Evolutionary conservation across 768 basidiomycete genomes (phyloP), one percentile per base, ranked within the genome.

Genomic region (Lactarius psammicola): DNA sequence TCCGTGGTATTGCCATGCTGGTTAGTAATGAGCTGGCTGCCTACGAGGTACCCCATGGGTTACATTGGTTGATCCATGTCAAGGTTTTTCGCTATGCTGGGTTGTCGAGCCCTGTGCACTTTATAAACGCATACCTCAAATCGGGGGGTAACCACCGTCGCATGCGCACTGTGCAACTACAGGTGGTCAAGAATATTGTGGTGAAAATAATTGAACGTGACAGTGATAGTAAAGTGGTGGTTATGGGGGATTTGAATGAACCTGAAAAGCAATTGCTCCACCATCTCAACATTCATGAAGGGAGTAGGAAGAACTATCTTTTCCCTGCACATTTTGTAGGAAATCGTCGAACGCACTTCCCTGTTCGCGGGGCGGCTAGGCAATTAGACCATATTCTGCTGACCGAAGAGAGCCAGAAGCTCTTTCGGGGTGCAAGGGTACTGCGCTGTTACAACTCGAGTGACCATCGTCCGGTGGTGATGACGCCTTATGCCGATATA

Each of bases 21-120:
- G 49, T 53, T 4, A 13, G 13, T 28, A 53, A 28, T 6, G 11
- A 5, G n/a, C 13, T 26, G 0, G 49, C 23, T 0, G 28, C 58
- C 20, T 59, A 59, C 20, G 30, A 59, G 33, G 58, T 59, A 2
- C 58, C 58, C 58, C 58, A 59, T 46, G 58, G 28, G 13, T 1
- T 31, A 33, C 26, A 7, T 31, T 59, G 58, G 58, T 2, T 59
- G 42, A 18, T 46, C 30, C 42, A 59, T 59, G 58, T 59, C 42
- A 59, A 59, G 6, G 30, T 59, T 0, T 59, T 59, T 33, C 26
- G 38, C 2, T 59, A 59, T 33, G 58, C 30, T 9, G 58, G 42
- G 23, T n/a, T 11, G 2, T 5, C 18, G 0, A 30, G 58, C 30
- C 58, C 58, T n/a, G 33, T 23, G 23, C 58, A 59, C 9, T n/a